Conservation (phyloP, 73 alveolate genomes). For the Paramecium sonneborni region DNA sequence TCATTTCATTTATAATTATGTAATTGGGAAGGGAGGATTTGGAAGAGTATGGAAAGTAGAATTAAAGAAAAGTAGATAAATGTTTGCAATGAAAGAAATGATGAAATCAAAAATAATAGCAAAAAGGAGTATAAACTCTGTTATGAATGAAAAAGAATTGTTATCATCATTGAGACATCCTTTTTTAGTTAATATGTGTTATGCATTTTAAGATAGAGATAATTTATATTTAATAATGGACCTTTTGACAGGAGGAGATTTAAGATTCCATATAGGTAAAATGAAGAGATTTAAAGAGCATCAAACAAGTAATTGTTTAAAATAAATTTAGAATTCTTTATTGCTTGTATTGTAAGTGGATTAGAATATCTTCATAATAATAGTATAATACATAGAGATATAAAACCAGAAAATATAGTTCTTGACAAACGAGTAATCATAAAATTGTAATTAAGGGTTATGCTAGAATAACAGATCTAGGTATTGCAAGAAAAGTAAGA, state of each 20-base stretch:
- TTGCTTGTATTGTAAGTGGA: conserved; percentile 88
- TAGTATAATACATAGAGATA: conserved; percentile 93
- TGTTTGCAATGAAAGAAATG: conserved; percentile 70
- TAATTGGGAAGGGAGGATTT: conserved; percentile 90
- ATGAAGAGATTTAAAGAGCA: conserved; percentile 88
- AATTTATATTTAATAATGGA: conserved; percentile 89
- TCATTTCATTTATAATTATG: conserved; percentile 73
- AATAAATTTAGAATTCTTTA: conserved; percentile 76
- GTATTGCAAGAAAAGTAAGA: conserved; percentile 81
- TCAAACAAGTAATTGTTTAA: conserved; percentile 77
- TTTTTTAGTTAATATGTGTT: conserved; percentile 90
- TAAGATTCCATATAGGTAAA: conserved; percentile 86
- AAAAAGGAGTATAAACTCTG: conserved; percentile 65
- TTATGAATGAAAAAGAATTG: conserved; percentile 63
- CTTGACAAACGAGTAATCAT: conserved; percentile 80
- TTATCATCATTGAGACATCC: conserved; percentile 58
- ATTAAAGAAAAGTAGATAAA: conserved; percentile 70
- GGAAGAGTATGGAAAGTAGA: conserved; percentile 92
- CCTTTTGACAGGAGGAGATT: conserved; percentile 93
- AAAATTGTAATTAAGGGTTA: conserved; percentile 57
- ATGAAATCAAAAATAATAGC: conserved; percentile 61
- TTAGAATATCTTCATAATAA: conserved; percentile 91
- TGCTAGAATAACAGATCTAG: conserved; percentile 85
- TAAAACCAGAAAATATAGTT: conserved; percentile 97
- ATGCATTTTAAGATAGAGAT: conserved; percentile 93